A percentile compares a stretch with the other conserved stretches of the same genome.
phyloP scores from a whole-genome alignment of 345 rosid genomes.

The Erodium maritimum region DNA sequence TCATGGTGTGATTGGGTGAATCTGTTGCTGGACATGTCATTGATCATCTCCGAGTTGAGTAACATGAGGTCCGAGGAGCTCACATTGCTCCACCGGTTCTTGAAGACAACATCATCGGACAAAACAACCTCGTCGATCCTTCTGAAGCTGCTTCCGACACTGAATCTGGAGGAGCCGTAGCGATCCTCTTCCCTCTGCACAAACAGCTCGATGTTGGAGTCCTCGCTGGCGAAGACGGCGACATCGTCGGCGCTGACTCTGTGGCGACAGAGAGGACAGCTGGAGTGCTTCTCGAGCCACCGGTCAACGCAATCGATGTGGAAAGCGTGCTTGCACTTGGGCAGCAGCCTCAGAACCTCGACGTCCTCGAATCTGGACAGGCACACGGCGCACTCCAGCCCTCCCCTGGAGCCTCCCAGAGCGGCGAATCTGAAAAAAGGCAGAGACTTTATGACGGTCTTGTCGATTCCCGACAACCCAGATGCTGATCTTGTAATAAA shows the following conservation, averaged over 20 bases:
- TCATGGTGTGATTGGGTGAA: conserved; percentile 27
- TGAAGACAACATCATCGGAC: conserved; percentile 56
- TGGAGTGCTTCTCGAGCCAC: conserved; percentile 86
- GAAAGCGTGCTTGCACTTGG: conserved; percentile 79
- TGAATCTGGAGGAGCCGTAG: conserved; percentile 51
- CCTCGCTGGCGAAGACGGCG: conserved; percentile 32
- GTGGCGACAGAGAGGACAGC: conserved; percentile 75
- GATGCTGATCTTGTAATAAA: conserved; percentile 23
- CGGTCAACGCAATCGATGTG: conserved; percentile 72
- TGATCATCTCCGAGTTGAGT: conserved; percentile 63
- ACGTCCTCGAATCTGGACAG: conserved; percentile 68
- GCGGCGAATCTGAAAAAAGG: conserved; percentile 83
- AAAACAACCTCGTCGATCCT: conserved; percentile 45
- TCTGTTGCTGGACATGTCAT: conserved; percentile 37
- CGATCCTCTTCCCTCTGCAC: conserved; percentile 51
- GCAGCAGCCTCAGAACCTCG: conserved; percentile 64
- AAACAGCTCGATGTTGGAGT: conserved; percentile 46
- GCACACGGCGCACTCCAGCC: conserved; percentile 85
- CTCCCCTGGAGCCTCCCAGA: conserved; percentile 58
- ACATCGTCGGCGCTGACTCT: conserved; percentile 47
- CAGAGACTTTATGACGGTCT: conserved; percentile 60
- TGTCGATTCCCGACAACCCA: conserved; percentile 68
- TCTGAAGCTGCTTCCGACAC: conserved; percentile 65
- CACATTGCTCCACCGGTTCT: conserved; percentile 82
- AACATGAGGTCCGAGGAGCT: conserved; percentile 72